Evolutionary conservation across 139 green algal species (phyloP), one percentile per base, ranked within the genome.

Genomic region (Axilococcus clingmanii): DNA sequence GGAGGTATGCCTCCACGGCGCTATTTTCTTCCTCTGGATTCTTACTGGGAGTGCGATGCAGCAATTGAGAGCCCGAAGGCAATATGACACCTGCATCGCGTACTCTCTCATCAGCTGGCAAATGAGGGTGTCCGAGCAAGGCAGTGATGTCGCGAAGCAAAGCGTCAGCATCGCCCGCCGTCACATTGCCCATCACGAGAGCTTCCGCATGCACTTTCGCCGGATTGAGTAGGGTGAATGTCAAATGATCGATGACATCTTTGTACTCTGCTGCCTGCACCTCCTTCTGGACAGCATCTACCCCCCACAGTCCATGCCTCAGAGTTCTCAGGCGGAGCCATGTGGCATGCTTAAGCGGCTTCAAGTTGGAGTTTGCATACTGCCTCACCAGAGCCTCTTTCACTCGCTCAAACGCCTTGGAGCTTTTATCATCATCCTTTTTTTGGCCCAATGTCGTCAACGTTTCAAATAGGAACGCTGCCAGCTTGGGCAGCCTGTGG

Each of bases 281-380:
- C n/a, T 61, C 52, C 17, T 59, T 48, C 7, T 69, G 47, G 28
- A 72, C 46, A 1, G 56, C 60, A 3, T 77, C 63, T 4, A 63
- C 20, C 24, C 30, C 32, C 57, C 57, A 81, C n/a, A 65, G 30
- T 46, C 19, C 33, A 19, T 49, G 6, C 45, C 62, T 69, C 20
- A 95, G 60, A 30, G 63, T 51, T 25, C 60, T 64, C 47, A 94
- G 61, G 12, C 87, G 72, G 42, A 82, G 40, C 66, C 85, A 94
- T 53, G 45, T 65, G 23, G 80, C 83, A 55, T 95, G 87, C 67
- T 83, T 74, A 24, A 58, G 22, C 0, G 81, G 78, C 54, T 77
- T 75, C 72, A 91, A 78, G 70, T 88, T 77, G 24, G 69, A 72
- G 68, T 97, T 97, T 42, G 66, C 65, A 72, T 91, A 91, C 57